phyloP scores from a whole-genome alignment of 2,329 filamentous ascomycete species.

The Cryphonectria nitschkei region DNA sequence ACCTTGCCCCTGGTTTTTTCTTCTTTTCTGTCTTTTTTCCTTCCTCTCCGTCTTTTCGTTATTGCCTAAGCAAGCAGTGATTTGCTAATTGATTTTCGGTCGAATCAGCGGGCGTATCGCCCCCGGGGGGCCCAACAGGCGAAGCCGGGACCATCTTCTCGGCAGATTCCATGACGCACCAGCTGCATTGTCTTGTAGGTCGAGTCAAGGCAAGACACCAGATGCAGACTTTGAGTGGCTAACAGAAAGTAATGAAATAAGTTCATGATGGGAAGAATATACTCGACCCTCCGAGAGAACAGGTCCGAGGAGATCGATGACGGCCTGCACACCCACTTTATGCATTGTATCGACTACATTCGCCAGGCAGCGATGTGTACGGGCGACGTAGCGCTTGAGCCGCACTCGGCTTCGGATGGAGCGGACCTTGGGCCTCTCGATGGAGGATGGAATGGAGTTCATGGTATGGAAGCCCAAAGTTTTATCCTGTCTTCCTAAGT shows the following conservation, averaged over 20 bases:
- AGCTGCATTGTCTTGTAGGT: constrained; percentile 45
- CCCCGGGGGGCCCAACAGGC: constrained; percentile 32
- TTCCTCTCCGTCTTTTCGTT: background rate
- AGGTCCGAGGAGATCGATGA: constrained; percentile 31
- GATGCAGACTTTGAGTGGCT: background rate
- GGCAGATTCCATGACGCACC: constrained; percentile 46
- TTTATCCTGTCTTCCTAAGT: background rate
- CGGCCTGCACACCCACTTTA: constrained; percentile 42
- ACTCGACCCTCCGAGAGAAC: constrained; percentile 33
- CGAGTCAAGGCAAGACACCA: background rate
- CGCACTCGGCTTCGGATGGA: constrained; percentile 31
- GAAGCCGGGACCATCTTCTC: constrained; percentile 35
- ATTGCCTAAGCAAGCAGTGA: too few relatives aligned
- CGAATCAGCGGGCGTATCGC: constrained; percentile 11
- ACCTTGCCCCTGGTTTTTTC: background rate
- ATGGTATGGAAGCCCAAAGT: constrained; percentile 28
- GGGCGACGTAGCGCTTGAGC: constrained; percentile 34
- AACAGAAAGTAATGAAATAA: constrained; percentile 30
- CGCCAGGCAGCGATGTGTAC: constrained; percentile 35
- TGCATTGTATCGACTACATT: constrained; percentile 40
- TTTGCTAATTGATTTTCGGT: background rate
- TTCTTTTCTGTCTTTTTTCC: background rate
- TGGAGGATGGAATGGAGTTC: constrained; percentile 34
- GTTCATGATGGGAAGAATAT: constrained; percentile 43
- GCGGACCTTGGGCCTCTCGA: constrained; percentile 33